A percentile compares a stretch with the other conserved stretches of the same genome.
phyloP scores from a whole-genome alignment of 2,329 filamentous ascomycete genomes.

The Aureobasidium uvarum region DNA sequence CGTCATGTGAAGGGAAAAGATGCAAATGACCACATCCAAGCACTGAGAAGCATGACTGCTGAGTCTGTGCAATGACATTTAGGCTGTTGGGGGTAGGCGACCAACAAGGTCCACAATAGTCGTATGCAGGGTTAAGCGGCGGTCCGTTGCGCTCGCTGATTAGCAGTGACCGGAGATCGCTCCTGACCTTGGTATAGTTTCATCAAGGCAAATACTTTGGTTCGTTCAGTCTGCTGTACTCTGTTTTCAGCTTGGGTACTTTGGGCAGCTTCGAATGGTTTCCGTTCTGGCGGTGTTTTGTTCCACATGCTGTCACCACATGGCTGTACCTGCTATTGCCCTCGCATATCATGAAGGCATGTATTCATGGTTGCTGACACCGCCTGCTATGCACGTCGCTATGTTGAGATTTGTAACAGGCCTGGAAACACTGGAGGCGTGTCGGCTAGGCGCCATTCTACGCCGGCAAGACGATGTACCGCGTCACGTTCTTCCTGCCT shows the following conservation, averaged over 20 bases:
- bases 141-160: neutral
- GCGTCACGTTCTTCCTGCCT: neutral
- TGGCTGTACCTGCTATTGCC: neutral
- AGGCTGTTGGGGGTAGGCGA: neutral
- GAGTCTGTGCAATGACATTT: neutral
- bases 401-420: neutral
- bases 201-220: neutral
- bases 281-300: neutral
- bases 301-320: neutral
- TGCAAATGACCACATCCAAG: neutral
- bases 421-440: neutral
- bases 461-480: neutral
- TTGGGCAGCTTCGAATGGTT: neutral
- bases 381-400: neutral
- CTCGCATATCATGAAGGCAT: neutral
- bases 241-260: neutral
- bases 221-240: neutral
- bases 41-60: neutral
- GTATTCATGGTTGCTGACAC: neutral
- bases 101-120: neutral
- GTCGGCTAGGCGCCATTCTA: neutral
- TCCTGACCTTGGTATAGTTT: neutral
- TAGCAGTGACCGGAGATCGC: neutral
- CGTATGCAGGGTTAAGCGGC: neutral
- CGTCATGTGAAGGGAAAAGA: neutral